Base-by-base conservation (phyloP, 139 green algal species). In the Micractinium conductrix region DNA sequence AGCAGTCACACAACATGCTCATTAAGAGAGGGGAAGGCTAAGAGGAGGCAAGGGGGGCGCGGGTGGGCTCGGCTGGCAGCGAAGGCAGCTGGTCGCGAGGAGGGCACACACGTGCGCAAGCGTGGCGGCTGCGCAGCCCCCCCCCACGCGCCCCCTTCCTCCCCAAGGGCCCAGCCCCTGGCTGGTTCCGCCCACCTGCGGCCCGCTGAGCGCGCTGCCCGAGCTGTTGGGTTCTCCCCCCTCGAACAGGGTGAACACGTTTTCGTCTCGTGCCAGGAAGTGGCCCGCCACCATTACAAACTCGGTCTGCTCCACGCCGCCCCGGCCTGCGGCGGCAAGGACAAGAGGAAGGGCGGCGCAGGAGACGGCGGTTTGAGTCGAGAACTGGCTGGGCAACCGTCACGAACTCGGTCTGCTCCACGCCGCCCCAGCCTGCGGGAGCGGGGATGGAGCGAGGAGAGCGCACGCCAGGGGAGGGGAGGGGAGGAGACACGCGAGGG, bases 161-260 rank as follows among this genome's bases (percentile, higher is more conserved):
- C n/a, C n/a, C n/a, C n/a, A n/a, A n/a, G n/a, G n/a, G n/a, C n/a
- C n/a, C n/a, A n/a, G n/a, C n/a, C n/a, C n/a, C n/a, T n/a, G n/a
- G n/a, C n/a, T n/a, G n/a, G n/a, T n/a, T n/a, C n/a, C 30, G 60
- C 40, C 10, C 68, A 60, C 62, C 65, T 38, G 44, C 9, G 63
- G 65, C 67, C 33, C 30, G 0, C 33, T 44, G 8, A 33, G 14
- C 28, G 19, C 42, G 26, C 19, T n/a, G 28, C 40, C 43, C 26
- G 37, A 22, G 24, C 14, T 17, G 6, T n/a, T 70, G 22, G 74
- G 48, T 65, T 69, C 71, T 62, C 83, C 53, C n/a, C 95, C 94
- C 88, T 98, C 94, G 80, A 98, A 98, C 45, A 97, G 92, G 1
- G 92, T 93, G 88, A 97, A 99, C 67, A 98, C 94, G 93, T 98